A percentile compares a stretch with the other conserved stretches of the same genome.
Conservation (phyloP, 139 green algal species). For the Coelastrella sp. region DNA sequence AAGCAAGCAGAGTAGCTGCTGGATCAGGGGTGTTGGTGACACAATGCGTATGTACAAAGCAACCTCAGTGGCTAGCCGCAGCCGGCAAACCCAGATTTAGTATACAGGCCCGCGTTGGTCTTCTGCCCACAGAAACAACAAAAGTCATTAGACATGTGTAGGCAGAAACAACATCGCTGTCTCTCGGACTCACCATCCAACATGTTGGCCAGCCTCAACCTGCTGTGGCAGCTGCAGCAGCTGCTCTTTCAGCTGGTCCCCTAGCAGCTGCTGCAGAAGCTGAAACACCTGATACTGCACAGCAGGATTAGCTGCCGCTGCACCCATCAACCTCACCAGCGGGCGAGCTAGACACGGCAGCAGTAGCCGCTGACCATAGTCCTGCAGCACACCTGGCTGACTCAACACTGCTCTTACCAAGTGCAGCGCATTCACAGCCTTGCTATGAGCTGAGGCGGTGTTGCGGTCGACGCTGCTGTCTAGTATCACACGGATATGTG, state of each 20-base stretch:
- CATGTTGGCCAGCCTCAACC: background rate
- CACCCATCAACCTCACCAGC: slow-evolving; percentile 20
- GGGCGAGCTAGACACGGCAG: slow-evolving; percentile 38
- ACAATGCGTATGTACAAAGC: no score
- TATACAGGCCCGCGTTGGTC: no score
- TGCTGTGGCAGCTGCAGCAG: background rate
- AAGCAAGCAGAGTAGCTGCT: no score
- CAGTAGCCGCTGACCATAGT: slow-evolving; percentile 16
- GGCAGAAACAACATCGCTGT: no score
- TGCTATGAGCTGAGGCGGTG: background rate
- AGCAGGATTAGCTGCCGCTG: background rate
- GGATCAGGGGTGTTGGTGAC: no score
- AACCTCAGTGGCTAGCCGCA: no score
- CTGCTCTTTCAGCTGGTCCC: background rate
- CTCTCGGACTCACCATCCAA: background rate
- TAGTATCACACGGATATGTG: slow-evolving; percentile 32
- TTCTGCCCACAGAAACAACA: no score
- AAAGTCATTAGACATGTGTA: no score
- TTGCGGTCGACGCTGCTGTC: background rate
- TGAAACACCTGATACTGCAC: slow-evolving; percentile 20
- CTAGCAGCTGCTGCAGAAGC: slow-evolving; percentile 42
- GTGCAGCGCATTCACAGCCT: slow-evolving; percentile 38
- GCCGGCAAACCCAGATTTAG: no score
- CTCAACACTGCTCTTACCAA: slow-evolving; percentile 11
- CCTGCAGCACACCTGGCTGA: slow-evolving; percentile 19